A percentile compares a stretch with the other conserved stretches of the same genome.
phyloP scores from a whole-genome alignment of 1,284 basidiomycete species.

The Butyriboletus appendiculatus region DNA sequence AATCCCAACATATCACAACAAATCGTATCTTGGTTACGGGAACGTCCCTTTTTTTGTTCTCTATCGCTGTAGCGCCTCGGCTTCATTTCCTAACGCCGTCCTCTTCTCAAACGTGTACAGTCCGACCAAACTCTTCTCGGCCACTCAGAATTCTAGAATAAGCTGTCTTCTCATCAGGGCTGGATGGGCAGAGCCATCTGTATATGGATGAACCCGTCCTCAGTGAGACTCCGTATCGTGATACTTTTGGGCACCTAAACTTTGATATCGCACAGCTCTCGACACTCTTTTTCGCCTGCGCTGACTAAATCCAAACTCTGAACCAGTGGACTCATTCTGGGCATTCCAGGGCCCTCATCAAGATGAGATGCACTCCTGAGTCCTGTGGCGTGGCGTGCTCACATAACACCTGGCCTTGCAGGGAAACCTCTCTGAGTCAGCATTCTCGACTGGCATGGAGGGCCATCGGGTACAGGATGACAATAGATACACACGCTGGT shows the following conservation, averaged over 20 bases:
- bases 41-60: slow-evolving; percentile 4
- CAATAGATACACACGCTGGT: background rate
- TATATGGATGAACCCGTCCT: slow-evolving; percentile 19
- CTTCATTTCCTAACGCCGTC: slow-evolving; percentile 14
- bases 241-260: slow-evolving; percentile 1
- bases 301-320: background rate
- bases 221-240: slow-evolving; percentile 2
- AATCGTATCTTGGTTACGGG: slow-evolving; percentile 28
- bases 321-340: background rate
- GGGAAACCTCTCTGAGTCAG: slow-evolving; percentile 11
- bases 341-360: background rate
- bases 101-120: slow-evolving; percentile 11
- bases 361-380: slow-evolving; percentile 13
- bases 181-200: slow-evolving; percentile 17
- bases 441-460: background rate
- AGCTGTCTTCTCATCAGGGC: slow-evolving; percentile 1
- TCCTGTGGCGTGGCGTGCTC: slow-evolving; percentile 26
- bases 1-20: slow-evolving; percentile 9
- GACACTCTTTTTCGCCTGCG: background rate
- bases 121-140: slow-evolving; percentile 6
- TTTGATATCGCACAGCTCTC: slow-evolving; percentile 4
- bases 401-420: slow-evolving; percentile 2
- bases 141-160: slow-evolving; percentile 10
- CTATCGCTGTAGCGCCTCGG: slow-evolving; percentile 1
- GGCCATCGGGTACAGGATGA: slow-evolving; percentile 2